A percentile compares a stretch with the other conserved stretches of the same genome.
phyloP scores from a whole-genome alignment of 2,329 filamentous ascomycete genomes.

The Fusarium sp. region DNA sequence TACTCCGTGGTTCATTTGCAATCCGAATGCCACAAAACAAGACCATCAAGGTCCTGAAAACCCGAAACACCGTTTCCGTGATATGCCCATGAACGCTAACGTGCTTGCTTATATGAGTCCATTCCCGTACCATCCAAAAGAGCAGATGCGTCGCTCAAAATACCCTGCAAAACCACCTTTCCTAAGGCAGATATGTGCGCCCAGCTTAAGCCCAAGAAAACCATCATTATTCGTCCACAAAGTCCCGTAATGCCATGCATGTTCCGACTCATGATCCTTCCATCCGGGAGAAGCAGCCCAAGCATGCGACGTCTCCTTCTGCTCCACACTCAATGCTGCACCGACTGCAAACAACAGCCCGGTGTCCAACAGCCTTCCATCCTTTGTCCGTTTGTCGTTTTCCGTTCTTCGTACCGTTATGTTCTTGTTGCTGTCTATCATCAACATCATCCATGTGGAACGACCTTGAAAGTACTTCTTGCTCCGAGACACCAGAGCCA shows the following conservation, averaged over 20 bases:
- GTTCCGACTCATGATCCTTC: conserved; percentile 44
- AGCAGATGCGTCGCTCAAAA: background rate
- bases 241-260: conserved; percentile 1
- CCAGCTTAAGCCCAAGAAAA: conserved; percentile 13
- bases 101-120: conserved; percentile 2
- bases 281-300: conserved; percentile 66
- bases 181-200: background rate
- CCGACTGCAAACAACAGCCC: conserved; percentile 68
- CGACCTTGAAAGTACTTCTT: conserved; percentile 53
- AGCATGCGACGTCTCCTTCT: conserved; percentile 72
- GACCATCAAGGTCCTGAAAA: conserved; percentile 5
- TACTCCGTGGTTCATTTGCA: conserved; percentile 3
- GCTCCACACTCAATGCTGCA: conserved; percentile 73
- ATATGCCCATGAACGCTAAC: conserved; percentile 20
- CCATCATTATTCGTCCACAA: conserved; percentile 31
- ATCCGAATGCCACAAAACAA: conserved; percentile 10
- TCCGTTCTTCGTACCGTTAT: conserved; percentile 12
- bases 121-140: conserved; percentile 3
- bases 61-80: conserved; percentile 34
- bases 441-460: conserved; percentile 63
- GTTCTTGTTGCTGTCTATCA: conserved; percentile 33
- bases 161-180: background rate
- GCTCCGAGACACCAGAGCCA: conserved; percentile 41
- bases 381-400: conserved; percentile 38
- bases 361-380: conserved; percentile 57